Evolutionary conservation across 805 yeast genomes (phyloP).

Genomic region (Lipomyces yamanashiensis): DNA sequence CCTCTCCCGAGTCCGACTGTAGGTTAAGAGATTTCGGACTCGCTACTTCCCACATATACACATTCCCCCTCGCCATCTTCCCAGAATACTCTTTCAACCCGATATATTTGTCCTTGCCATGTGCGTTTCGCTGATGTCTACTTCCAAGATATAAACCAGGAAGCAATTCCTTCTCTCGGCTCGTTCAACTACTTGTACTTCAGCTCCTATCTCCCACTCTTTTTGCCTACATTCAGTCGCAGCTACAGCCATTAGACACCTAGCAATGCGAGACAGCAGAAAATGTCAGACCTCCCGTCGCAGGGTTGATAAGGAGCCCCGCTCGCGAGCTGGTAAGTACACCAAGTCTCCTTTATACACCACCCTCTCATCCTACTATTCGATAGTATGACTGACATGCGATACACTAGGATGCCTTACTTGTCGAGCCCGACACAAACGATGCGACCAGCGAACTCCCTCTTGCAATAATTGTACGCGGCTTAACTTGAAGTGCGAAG

Average conservation of each 20-base stretch:
- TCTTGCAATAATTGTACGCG: conserved; percentile 62
- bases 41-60: no score
- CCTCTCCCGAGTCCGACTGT: no score
- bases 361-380: background rate
- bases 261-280: background rate
- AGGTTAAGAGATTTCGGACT: no score
- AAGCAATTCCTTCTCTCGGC: background rate
- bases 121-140: background rate
- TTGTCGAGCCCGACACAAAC: conserved; percentile 70
- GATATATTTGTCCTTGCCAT: background rate
- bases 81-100: background rate
- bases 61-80: no score
- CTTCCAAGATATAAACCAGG: background rate
- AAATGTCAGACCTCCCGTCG: conserved; percentile 4
- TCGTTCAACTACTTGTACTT: background rate
- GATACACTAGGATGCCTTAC: conserved; percentile 27
- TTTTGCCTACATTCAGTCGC: background rate
- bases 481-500: conserved; percentile 66
- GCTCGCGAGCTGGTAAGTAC: conserved; percentile 31
- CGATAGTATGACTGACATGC: background rate
- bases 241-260: no score
- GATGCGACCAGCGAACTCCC: conserved; percentile 70
- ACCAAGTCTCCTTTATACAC: background rate
- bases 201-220: background rate
- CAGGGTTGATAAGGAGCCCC: conserved; percentile 28